Evolutionary conservation across 352 stramenopile species (phyloP), one percentile per base, ranked within the genome.

Genomic region (Globisporangium solare): DNA sequence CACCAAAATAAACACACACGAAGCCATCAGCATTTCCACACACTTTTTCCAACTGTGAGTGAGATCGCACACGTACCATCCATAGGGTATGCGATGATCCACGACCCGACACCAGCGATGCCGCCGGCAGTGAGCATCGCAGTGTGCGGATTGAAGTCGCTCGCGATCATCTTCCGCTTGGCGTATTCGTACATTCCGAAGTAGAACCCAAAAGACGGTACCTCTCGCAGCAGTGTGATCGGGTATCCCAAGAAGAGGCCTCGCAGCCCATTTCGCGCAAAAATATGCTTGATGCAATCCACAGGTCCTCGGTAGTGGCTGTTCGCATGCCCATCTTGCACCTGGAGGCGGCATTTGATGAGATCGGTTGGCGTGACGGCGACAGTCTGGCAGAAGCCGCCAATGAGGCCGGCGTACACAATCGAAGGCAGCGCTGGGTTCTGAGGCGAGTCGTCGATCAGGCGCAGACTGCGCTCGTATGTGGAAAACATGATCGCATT

Each of bases 401-500:
- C 79, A 32, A 91, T 62, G 13, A 76, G 65, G 32, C 85, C 83
- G 21, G 83, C 83, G 43, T 69, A 73, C 35, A 89, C 83, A 21
- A 95, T 79, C 5, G 85, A 91, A 55, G 68, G 64, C 5, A 95
- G 68, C 43, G 73, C 70, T 21, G 83, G 78, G 1, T 71, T 62
- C 27, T 80, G 56, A 14, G 73, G 57, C 15, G 78, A 76, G 37
- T 81, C 62, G 56, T 89, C 81, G 21, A 92, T 81, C 24, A 71
- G 48, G 15, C 74, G 75, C 12, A 92, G 63, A 48, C 77, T 86
- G 52, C 77, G 77, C 61, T 92, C 85, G 43, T 93, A 92, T 12
- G 76, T 71, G 11, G 81, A 80, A 63, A 95, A 95, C 75, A 95
- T 86, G 56, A 93, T 84, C 27, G 85, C 85, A 62, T 92, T 95